A percentile compares a stretch with the other conserved stretches of the same genome.
Evolutionary conservation across 805 yeast genomes (phyloP).

Genomic region (Jamesozyma hellenica): DNA sequence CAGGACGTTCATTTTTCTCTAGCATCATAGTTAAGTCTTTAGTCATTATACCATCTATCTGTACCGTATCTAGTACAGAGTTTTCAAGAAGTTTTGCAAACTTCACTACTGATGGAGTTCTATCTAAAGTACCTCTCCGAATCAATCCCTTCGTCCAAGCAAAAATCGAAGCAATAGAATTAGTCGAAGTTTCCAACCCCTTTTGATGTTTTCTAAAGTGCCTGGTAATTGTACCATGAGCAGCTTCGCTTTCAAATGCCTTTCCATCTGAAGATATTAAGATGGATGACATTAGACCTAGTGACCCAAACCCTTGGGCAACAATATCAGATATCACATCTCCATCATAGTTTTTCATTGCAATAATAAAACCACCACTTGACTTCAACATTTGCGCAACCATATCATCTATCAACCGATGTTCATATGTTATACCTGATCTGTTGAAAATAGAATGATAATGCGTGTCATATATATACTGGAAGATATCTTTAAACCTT

Average conservation of each 20-base stretch:
- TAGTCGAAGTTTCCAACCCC: constrained; percentile 93
- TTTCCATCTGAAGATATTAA: constrained; percentile 93
- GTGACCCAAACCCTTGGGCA: constrained; percentile 94
- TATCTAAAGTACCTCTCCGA: constrained; percentile 83
- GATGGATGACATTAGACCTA: constrained; percentile 93
- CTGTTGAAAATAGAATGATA: constrained; percentile 65
- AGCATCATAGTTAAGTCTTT: constrained; percentile 87
- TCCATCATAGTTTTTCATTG: constrained; percentile 95
- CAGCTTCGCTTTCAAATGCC: constrained; percentile 92
- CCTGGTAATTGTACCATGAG: constrained; percentile 96
- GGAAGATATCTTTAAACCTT: constrained; percentile 86
- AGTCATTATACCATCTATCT: constrained; percentile 79
- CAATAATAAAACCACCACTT: constrained; percentile 86
- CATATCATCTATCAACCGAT: constrained; percentile 94
- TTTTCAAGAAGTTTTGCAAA: constrained; percentile 72
- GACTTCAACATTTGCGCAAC: constrained; percentile 97
- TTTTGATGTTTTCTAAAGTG: constrained; percentile 91
- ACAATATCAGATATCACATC: constrained; percentile 96
- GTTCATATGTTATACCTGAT: constrained; percentile 87
- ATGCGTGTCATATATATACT: constrained; percentile 57
- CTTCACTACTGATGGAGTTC: constrained; percentile 68
- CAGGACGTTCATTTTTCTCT: constrained; percentile 70
- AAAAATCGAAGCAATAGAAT: constrained; percentile 91
- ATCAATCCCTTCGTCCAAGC: constrained; percentile 92
- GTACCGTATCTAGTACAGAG: constrained; percentile 81